Percentiles rank a stretch among this genome's conserved stretches.
These are phyloP conservation scores for Paecilomyces fulvus DNA, from an alignment of 2,329 filamentous ascomycete species.

Conservation along the genomic window DNA sequence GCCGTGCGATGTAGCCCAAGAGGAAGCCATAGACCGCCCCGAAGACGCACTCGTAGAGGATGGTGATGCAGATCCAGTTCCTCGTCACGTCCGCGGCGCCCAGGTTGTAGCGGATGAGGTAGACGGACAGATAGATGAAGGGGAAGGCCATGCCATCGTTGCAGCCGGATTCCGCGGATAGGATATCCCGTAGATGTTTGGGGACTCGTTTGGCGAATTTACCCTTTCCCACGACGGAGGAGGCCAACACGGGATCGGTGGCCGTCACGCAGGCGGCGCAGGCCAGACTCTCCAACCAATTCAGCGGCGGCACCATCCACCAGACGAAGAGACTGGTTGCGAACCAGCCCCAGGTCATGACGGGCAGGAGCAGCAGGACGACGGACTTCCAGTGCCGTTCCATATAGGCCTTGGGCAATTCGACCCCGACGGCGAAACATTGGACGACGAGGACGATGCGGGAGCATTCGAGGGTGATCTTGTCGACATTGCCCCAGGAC, in stretches of 20 bases:
- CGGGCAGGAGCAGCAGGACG: constrained; percentile 74
- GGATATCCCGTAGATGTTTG: constrained; percentile 88
- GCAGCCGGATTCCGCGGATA: constrained; percentile 95
- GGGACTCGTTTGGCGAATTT: constrained; percentile 97
- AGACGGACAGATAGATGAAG: constrained; percentile 87
- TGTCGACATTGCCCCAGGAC: constrained; percentile 58
- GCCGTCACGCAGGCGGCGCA: constrained; percentile 91
- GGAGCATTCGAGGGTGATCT: constrained; percentile 62
- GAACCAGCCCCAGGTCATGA: constrained; percentile 87
- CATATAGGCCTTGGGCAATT: constrained; percentile 74
- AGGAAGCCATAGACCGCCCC: constrained; percentile 81
- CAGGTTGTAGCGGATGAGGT: constrained; percentile 74
- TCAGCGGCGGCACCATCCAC: constrained; percentile 72
- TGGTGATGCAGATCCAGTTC: constrained; percentile 81
- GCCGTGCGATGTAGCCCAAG: constrained; percentile 82
- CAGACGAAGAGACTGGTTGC: constrained; percentile 89
- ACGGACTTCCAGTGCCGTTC: constrained; percentile 96
- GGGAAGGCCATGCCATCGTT: constrained; percentile 99
- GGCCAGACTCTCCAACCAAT: constrained; percentile 82
- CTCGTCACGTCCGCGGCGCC: constrained; percentile 61
- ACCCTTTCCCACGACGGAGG: constrained; percentile 95
- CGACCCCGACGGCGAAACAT: constrained; percentile 65
- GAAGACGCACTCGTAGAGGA: constrained; percentile 93
- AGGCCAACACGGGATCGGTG: constrained; percentile 92
- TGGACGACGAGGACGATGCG: constrained; percentile 64